Conservation (phyloP, 192 early-diverging fungal species). For the Entomortierella parvispora region DNA sequence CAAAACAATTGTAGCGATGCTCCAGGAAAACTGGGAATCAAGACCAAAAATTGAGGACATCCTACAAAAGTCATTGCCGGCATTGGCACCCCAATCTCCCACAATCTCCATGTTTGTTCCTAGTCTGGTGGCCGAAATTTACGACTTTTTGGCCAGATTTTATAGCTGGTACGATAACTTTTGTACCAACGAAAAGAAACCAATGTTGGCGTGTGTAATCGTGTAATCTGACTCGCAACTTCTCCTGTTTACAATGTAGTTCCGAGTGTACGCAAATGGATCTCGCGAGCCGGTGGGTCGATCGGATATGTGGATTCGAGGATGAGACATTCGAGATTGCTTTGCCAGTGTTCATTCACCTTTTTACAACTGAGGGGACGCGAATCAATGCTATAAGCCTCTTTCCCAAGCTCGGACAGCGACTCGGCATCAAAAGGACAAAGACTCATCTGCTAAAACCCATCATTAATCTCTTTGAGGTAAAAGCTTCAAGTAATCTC, state of each 20-base stretch:
- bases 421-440: slow-evolving; percentile 59
- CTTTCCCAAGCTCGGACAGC: slow-evolving; percentile 62
- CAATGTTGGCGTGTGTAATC: too few relatives aligned
- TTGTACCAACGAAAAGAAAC: too few relatives aligned
- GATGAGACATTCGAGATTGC: slow-evolving; percentile 64
- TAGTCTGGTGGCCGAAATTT: slow-evolving; percentile 62
- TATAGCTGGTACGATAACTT: slow-evolving; percentile 61
- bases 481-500: slow-evolving; percentile 13
- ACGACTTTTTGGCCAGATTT: slow-evolving; percentile 65
- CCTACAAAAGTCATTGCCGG: slow-evolving; percentile 58
- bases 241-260: slow-evolving; percentile 10
- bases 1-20: slow-evolving; percentile 53
- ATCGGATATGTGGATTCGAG: slow-evolving; percentile 55
- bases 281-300: slow-evolving; percentile 60
- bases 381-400: slow-evolving; percentile 58
- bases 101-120: slow-evolving; percentile 57
- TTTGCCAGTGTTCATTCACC: slow-evolving; percentile 61
- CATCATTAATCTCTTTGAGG: slow-evolving; percentile 68
- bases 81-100: slow-evolving; percentile 53
- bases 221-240: too few relatives aligned
- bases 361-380: slow-evolving; percentile 58
- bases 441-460: slow-evolving; percentile 63
- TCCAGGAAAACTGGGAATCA: slow-evolving; percentile 54
- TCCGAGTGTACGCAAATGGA: slow-evolving; percentile 41
- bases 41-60: slow-evolving; percentile 62